Evolutionary conservation across 768 basidiomycete species (phyloP), one percentile per base, ranked within the genome.

Genomic region (Rhizopogon vinicolor): DNA sequence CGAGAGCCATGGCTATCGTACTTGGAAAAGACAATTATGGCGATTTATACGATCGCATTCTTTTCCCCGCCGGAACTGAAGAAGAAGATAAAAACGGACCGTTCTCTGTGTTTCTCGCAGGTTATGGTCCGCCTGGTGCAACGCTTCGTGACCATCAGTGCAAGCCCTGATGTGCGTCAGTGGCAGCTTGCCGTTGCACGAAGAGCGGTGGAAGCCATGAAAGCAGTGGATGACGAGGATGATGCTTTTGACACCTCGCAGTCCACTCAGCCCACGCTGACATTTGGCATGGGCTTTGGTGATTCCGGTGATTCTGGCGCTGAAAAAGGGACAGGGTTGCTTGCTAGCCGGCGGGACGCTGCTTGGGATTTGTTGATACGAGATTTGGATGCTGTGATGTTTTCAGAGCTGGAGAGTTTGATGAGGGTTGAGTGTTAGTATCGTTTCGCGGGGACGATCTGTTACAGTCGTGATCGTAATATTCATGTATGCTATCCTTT

Each of bases 31-130:
- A 73, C 78, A 51, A 76, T 89, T 44, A 83, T 94, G 77, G 81
- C 82, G n/a, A 79, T 97, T 41, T 98, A 97, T 73, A 86, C 86
- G 39, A 74, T 98, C 59, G 83, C 86, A 22, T 98, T 93, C 76
- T 75, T 95, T 53, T 83, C 93, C 3, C 81, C 93, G 2, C 85
- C 86, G 3, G 76, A 80, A 28, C 65, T 95, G 58, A 93, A 95
- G 73, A 75, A 78, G 52, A 79, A 73, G 58, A 78, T 93, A 60
- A 89, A 90, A 62, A 68, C 72, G 9, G 82, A 91, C 66, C 78
- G 81, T 50, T 72, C 73, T 41, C 77, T 94, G 29, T 86, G 87
- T 33, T 86, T 90, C 68, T 78, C 83, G 51, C 76, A 76, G 43
- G 76, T 92, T 35, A 79, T 95, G 76, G 73, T 90, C 57, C 76